phyloP scores from a whole-genome alignment of 2,329 filamentous ascomycete species.

The Diaporthe australafricana region DNA sequence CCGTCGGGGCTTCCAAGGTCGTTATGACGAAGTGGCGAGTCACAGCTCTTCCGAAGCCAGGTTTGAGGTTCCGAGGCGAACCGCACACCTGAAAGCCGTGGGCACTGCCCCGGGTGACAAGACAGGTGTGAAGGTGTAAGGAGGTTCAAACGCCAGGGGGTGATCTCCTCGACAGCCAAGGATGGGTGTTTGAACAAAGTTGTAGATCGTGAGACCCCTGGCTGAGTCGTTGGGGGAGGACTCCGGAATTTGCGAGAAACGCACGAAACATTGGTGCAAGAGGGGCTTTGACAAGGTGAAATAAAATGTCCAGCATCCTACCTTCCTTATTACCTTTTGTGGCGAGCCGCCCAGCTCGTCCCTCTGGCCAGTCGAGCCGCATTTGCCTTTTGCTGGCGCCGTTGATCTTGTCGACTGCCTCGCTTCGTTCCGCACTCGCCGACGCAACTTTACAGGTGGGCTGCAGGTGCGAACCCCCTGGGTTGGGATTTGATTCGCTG shows the following conservation, averaged over 20 bases:
- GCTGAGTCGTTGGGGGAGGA: neutral
- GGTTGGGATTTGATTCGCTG: conserved; percentile 14
- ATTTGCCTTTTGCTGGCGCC: neutral
- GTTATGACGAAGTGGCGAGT: conserved; percentile 25
- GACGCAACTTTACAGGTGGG: neutral
- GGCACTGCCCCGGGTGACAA: conserved; percentile 2
- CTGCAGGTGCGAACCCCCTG: conserved; percentile 2
- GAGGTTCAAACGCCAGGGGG: conserved; percentile 13
- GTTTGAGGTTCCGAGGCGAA: conserved; percentile 13
- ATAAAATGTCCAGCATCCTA: neutral
- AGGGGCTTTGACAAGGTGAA: neutral
- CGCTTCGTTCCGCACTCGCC: neutral
- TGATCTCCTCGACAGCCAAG: conserved; percentile 10
- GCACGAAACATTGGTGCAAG: neutral
- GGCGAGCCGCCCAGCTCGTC: neutral
- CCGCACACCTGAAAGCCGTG: neutral
- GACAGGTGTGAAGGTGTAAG: neutral
- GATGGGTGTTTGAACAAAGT: neutral
- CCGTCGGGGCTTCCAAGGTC: neutral
- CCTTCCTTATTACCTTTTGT: conserved; percentile 14
- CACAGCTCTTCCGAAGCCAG: neutral
- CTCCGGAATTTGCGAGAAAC: neutral
- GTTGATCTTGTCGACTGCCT: conserved; percentile 7
- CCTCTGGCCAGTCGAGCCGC: neutral
- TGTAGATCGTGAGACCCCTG: conserved; percentile 8